Evolutionary conservation across 129 eudicot genomes (phyloP), one percentile per base, ranked within the genome.

Genomic region (Saposhnikovia divaricata): DNA sequence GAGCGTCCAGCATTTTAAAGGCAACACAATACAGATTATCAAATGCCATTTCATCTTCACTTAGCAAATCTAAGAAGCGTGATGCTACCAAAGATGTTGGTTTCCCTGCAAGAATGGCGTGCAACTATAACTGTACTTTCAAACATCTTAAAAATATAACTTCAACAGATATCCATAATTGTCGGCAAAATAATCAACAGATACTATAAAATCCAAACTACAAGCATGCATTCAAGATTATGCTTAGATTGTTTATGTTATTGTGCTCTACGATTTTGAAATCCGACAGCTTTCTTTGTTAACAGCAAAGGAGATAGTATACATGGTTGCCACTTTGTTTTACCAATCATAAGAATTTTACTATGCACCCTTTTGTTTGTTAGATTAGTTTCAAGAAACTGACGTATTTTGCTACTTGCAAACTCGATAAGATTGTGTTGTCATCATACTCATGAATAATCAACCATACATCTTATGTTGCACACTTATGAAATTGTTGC

Each of bases 21-120:
- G 99, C 97, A 25, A 96, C 88, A 82, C 99, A 96, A 85, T 78
- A 96, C 23, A 96, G 97, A 83, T 87, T 86, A 82, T 96, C 99
- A 77, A 96, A 96, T 48, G 99, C 99, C 90, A 86, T 89, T 51
- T 92, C 99, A 88, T 96, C 98, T 66, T 83, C 82, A n/a, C 87
- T 89, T 43, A 96, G 92, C 65, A 96, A 81, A 57, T 89, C 87
- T 75, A 92, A 66, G 81, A 96, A 96, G 23, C 90, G 93, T 10
- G 82, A 72, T 51, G 91, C 99, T 28, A 97, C 89, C 53, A 27
- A 13, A 55, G 95, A 82, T 40, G 88, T 82, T 47, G 97, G 99
- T 66, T 83, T 85, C 66, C 96, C 99, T 96, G 89, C 86, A 91
- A 75, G 68, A 51, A 75, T 76, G 84, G 57, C 48, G n/a, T 9